These are phyloP conservation scores for Lichtheimia ramosa DNA, from an alignment of 371 early-diverging fungal species.

Conservation along the genomic window DNA sequence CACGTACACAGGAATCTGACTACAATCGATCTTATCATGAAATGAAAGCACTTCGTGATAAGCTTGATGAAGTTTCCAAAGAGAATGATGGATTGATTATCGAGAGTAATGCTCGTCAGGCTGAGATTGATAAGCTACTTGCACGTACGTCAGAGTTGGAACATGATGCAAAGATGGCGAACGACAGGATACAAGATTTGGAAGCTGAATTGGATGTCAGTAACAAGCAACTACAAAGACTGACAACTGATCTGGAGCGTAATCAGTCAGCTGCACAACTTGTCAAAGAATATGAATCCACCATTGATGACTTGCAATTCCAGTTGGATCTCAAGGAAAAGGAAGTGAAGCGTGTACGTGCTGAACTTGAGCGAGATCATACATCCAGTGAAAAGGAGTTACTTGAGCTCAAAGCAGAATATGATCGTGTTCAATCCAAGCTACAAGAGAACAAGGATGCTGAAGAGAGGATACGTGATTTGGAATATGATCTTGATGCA, in stretches of 20 bases:
- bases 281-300: no score
- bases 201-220: background rate
- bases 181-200: background rate
- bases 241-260: background rate
- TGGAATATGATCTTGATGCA: background rate
- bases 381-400: background rate
- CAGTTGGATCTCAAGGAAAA: background rate
- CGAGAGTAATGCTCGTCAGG: no score
- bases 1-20: background rate
- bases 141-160: slow-evolving; percentile 6
- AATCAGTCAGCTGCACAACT: background rate
- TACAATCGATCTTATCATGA: background rate
- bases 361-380: background rate
- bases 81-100: background rate
- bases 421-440: no score
- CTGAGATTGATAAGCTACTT: no score
- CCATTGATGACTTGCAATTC: background rate
- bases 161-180: slow-evolving; percentile 28
- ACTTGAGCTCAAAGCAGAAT: background rate
- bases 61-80: no score
- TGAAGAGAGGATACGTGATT: background rate
- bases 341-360: background rate
- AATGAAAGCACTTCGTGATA: no score
- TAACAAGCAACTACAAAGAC: background rate
- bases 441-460: slow-evolving; percentile 27